These are phyloP conservation scores for Setaria viridis DNA, from an alignment of 202 grass and related monocot species.

Conservation along the genomic window DNA sequence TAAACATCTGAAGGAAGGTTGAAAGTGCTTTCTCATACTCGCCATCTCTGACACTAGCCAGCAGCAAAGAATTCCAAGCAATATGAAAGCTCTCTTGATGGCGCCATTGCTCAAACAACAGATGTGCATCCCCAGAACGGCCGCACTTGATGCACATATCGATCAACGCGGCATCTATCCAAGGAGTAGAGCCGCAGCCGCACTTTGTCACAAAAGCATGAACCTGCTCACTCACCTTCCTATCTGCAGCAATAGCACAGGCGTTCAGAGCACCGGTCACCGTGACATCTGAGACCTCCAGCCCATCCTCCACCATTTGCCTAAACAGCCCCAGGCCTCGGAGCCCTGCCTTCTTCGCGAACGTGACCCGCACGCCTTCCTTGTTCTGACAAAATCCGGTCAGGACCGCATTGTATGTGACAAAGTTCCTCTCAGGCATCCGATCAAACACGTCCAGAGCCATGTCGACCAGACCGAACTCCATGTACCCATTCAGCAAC, in stretches of 20 bases:
- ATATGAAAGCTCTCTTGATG: constrained; percentile 71
- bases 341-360: constrained; percentile 54
- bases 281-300: constrained; percentile 78
- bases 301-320: constrained; percentile 59
- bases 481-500: constrained; percentile 75
- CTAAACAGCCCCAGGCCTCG: constrained; percentile 62
- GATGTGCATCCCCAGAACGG: constrained; percentile 60
- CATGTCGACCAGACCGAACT: constrained; percentile 69
- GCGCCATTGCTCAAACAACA: constrained; percentile 66
- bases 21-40: constrained; percentile 66
- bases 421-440: constrained; percentile 76
- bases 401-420: constrained; percentile 82
- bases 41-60: constrained; percentile 68
- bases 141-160: constrained; percentile 93
- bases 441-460: constrained; percentile 73
- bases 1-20: constrained; percentile 61
- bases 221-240: constrained; percentile 82
- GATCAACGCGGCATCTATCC: constrained; percentile 82
- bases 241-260: constrained; percentile 73
- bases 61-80: constrained; percentile 75
- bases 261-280: constrained; percentile 67
- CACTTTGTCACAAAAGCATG: constrained; percentile 80
- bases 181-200: constrained; percentile 67
- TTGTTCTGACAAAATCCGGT: constrained; percentile 77
- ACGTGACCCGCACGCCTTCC: constrained; percentile 56